These are phyloP conservation scores for Ascochyta fabae DNA, from an alignment of 2,329 filamentous ascomycete genomes.

Conservation along the genomic window DNA sequence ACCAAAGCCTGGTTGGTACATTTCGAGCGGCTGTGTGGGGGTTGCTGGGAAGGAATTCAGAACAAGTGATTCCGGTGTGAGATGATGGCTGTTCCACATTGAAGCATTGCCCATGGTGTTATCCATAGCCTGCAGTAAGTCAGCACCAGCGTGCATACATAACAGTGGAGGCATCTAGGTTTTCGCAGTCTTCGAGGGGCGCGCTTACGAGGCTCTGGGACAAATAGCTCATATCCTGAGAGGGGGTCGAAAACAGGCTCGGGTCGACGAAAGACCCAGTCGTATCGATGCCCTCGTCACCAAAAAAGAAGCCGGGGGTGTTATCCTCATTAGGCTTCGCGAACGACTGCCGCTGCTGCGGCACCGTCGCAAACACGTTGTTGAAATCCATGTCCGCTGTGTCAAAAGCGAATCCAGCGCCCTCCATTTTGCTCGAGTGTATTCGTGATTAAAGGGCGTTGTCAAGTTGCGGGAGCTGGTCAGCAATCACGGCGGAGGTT, in stretches of 20 bases:
- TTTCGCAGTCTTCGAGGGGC: not conserved
- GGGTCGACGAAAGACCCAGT: slow-evolving; percentile 32
- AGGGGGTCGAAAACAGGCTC: slow-evolving; percentile 24
- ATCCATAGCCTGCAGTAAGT: slow-evolving; percentile 37
- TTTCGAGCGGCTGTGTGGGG: slow-evolving; percentile 36
- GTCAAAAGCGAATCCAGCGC: slow-evolving; percentile 43
- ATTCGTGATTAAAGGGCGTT: slow-evolving; percentile 23
- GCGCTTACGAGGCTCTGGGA: slow-evolving; percentile 40
- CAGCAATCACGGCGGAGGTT: slow-evolving; percentile 28
- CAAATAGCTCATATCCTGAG: slow-evolving; percentile 34
- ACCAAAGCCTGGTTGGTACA: slow-evolving; percentile 28
- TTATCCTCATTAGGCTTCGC: slow-evolving; percentile 41
- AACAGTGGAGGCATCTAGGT: not conserved
- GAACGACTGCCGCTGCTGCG: slow-evolving; percentile 28
- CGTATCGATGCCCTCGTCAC: slow-evolving; percentile 46
- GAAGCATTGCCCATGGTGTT: slow-evolving; percentile 38
- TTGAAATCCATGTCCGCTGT: slow-evolving; percentile 39
- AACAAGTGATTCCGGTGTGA: slow-evolving; percentile 26
- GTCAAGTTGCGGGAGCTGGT: slow-evolving; percentile 25
- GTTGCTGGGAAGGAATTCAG: slow-evolving; percentile 35
- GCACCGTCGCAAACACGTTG: slow-evolving; percentile 33
- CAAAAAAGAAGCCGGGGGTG: slow-evolving; percentile 41
- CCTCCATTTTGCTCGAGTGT: slow-evolving; percentile 33
- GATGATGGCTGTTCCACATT: slow-evolving; percentile 36
- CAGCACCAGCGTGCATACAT: slow-evolving; percentile 7